Conservation (phyloP, 1,284 basidiomycete genomes). For the Puccinia polysora region DNA sequence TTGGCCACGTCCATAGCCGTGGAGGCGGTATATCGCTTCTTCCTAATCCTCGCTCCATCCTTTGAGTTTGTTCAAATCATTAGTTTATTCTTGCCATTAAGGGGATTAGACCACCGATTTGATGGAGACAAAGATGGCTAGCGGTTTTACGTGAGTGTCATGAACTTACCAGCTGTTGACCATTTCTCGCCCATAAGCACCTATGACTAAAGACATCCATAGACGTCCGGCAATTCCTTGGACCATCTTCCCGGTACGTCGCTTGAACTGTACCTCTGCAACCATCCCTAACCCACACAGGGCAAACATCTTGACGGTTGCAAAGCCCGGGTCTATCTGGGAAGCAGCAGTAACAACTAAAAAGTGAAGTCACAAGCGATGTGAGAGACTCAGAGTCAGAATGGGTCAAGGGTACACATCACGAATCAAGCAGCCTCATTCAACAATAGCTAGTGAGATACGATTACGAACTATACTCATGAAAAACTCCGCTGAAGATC, state of each 20-base stretch:
- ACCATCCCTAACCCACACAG: slow-evolving; percentile 28
- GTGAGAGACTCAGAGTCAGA: neutral
- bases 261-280: slow-evolving; percentile 20
- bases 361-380: neutral
- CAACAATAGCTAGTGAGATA: neutral
- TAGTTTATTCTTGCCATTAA: neutral
- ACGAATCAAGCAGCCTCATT: neutral
- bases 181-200: slow-evolving; percentile 6
- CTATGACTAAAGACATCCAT: slow-evolving; percentile 11
- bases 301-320: slow-evolving; percentile 29
- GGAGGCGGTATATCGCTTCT: slow-evolving; percentile 23
- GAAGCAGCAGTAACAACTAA: slow-evolving; percentile 26
- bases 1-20: slow-evolving; percentile 25
- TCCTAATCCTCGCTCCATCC: slow-evolving; percentile 35
- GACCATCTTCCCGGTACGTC: slow-evolving; percentile 10
- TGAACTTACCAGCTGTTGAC: slow-evolving; percentile 31
- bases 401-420: neutral
- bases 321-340: slow-evolving; percentile 29
- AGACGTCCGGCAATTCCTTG: slow-evolving; percentile 14
- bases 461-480: slow-evolving; percentile 28
- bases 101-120: neutral
- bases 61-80: neutral
- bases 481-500: slow-evolving; percentile 43
- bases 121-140: neutral
- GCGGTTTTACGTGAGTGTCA: neutral